Evolutionary conservation across 2,329 filamentous ascomycete genomes (phyloP), one percentile per base, ranked within the genome.

Genomic region (Westerdykella ornata): DNA sequence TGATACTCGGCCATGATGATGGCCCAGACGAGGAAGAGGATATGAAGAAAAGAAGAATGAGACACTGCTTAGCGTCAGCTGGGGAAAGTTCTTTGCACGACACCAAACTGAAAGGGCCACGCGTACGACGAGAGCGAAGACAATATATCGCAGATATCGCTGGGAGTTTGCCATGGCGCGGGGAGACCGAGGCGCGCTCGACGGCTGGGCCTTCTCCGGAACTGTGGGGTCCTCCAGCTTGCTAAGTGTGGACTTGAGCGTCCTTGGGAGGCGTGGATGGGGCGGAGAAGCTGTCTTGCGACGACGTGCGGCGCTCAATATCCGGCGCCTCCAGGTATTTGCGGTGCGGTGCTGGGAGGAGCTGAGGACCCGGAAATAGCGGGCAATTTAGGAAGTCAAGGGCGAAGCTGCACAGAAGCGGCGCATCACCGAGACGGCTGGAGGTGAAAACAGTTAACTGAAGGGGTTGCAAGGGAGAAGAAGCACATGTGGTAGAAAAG

Each of bases 61-160:
- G 68, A 43, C 80, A 71, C 75, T 79, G 52, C 17, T 19, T 22
- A 45, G 17, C 17, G 47, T 63, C 41, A 63, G 48, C 36, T 36
- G 20, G 33, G 36, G 22, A 26, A 26, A 9, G 30, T 33, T 33
- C n/a, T 13, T 17, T 33, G 30, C 14, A 11, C 22, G 30, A 33
- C 30, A 17, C 4, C 3, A 33, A 31, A 15, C 28, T 20, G 28
- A 45, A 38, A 17, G 34, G 28, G 28, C 34, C 49, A 29, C 34
- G 75, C 84, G 62, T 77, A 94, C 89, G 62, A 94, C 83, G 61
- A 88, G 77, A 45, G 88, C 85, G 60, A 94, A 81, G 62, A 92
- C 75, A 65, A 95, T 72, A 62, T 81, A 82, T 55, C 79, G 76
- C 52, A 80, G 59, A 60, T 88, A 87, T 69, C 85, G 82, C 68